Base-by-base conservation (phyloP, 2,329 filamentous ascomycete genomes). In the Claviceps maximensis region DNA sequence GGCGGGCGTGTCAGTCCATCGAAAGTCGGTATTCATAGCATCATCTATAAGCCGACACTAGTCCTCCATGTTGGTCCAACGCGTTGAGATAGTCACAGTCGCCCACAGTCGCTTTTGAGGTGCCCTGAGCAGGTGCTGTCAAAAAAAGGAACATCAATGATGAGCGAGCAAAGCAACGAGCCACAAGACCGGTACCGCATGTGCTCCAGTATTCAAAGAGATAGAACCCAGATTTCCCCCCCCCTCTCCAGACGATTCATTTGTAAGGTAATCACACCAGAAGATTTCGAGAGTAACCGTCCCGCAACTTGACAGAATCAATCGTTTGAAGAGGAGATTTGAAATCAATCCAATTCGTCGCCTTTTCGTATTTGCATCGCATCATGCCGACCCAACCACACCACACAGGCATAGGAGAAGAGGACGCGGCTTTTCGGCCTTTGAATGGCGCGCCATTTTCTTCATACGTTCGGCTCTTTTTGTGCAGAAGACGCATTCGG, bases 1-100 rank as follows among this genome's bases (percentile, higher is more conserved):
- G 71, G 70, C 69, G 75, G 74, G 68, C n/a, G 74, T 71, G 83
- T 89, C 82, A 89, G 86, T 87, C 65, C 75, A 72, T 68, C 69
- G 61, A 60, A 60, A 63, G 60, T 57, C 58, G 60, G 56, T 54
- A 53, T 57, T 59, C 59, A 21, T n/a, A n/a, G n/a, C n/a, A n/a
- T 42, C 23, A 21, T 23, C 17, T 21, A 13, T 27, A 48, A 31
- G 60, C 59, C 60, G 59, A 63, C 59, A 65, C 59, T 60, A 59
- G 58, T 59, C 59, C 61, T n/a, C 29, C 61, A 62, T 60, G 57
- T 59, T 64, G 61, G 58, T 60, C 63, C 59, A 61, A 33, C 12
- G 42, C 12, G 42, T 38, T 8, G 29, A 25, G 10, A 6, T 46
- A 13, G 54, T 58, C 57, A 56, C 54, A 50, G 29, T 51, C 33